Percentiles rank a stretch among this genome's conserved stretches.
phyloP scores from a whole-genome alignment of 257 asterid genomes.

The Rehmannia glutinosa region DNA sequence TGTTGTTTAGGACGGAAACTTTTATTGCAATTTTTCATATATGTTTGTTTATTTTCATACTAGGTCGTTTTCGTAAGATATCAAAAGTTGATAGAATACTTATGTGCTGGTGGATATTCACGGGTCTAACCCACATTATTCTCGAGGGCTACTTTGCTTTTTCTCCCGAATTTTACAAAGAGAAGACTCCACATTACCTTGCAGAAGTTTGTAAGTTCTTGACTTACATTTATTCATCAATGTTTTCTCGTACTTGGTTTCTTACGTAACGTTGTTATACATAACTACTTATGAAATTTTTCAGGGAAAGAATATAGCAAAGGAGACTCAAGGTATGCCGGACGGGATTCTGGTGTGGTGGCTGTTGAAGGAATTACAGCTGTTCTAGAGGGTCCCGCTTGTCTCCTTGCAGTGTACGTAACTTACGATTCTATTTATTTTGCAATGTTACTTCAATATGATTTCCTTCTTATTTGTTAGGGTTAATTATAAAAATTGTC shows the following conservation, averaged over 20 bases:
- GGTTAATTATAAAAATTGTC: no score
- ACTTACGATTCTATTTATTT: neutral
- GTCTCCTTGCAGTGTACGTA: conserved; percentile 73
- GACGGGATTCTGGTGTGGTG: conserved; percentile 62
- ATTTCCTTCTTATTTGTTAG: no score
- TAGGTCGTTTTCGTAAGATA: conserved; percentile 58
- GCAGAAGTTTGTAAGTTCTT: conserved; percentile 92
- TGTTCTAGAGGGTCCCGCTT: conserved; percentile 79
- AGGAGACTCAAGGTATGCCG: conserved; percentile 93
- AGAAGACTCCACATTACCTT: conserved; percentile 57
- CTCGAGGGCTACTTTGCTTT: conserved; percentile 84
- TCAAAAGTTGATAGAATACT: conserved; percentile 67
- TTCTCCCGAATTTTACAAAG: conserved; percentile 74
- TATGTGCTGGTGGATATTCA: conserved; percentile 98
- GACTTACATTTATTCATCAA: neutral
- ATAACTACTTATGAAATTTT: neutral
- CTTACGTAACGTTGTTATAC: neutral
- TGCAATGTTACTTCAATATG: neutral
- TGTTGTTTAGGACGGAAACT: neutral
- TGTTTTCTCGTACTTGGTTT: neutral
- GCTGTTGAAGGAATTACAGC: conserved; percentile 83
- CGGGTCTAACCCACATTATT: conserved; percentile 85
- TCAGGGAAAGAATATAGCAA: conserved; percentile 98
- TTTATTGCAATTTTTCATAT: neutral
- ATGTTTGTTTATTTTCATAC: neutral